These are phyloP conservation scores for Conidiobolus incongruus DNA, from an alignment of 371 early-diverging fungal genomes.

Conservation along the genomic window DNA sequence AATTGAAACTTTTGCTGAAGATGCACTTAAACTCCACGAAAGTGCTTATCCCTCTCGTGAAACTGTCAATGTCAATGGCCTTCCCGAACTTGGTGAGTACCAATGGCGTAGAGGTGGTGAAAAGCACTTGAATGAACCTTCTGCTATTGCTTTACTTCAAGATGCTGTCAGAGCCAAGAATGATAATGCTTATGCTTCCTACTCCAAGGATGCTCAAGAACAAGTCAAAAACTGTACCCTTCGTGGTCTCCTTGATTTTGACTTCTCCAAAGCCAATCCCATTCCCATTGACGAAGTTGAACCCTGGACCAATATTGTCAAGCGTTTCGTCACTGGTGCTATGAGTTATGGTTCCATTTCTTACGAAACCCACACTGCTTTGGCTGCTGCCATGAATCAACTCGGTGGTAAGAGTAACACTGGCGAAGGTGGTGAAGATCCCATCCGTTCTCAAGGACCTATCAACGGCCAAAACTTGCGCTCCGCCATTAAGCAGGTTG, in stretches of 20 bases:
- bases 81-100: conserved; percentile 89
- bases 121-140: conserved; percentile 78
- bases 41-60: conserved; percentile 56
- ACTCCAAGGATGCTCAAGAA: conserved; percentile 52
- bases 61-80: conserved; percentile 24
- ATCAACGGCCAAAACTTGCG: conserved; percentile 47
- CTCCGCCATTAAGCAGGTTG: conserved; percentile 94
- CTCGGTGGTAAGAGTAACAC: conserved; percentile 92
- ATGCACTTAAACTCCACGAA: conserved; percentile 73
- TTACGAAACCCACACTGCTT: conserved; percentile 72
- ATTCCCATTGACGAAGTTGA: conserved; percentile 88
- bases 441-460: conserved; percentile 37
- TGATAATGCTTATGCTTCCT: conserved; percentile 56
- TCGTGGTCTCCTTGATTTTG: conserved; percentile 84
- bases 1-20: conserved; percentile 69
- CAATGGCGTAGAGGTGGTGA: conserved; percentile 90
- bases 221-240: conserved; percentile 80
- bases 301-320: conserved; percentile 86
- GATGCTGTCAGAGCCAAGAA: conserved; percentile 91
- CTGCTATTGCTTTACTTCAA: conserved; percentile 67
- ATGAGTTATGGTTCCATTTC: conserved; percentile 98
- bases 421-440: conserved; percentile 95
- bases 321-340: conserved; percentile 92
- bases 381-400: conserved; percentile 87
- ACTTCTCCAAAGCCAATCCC: conserved; percentile 35